Percentiles rank a stretch among this genome's conserved stretches.
Evolutionary conservation across 2,329 filamentous ascomycete species (phyloP).

Genomic region (Metarhizium album): DNA sequence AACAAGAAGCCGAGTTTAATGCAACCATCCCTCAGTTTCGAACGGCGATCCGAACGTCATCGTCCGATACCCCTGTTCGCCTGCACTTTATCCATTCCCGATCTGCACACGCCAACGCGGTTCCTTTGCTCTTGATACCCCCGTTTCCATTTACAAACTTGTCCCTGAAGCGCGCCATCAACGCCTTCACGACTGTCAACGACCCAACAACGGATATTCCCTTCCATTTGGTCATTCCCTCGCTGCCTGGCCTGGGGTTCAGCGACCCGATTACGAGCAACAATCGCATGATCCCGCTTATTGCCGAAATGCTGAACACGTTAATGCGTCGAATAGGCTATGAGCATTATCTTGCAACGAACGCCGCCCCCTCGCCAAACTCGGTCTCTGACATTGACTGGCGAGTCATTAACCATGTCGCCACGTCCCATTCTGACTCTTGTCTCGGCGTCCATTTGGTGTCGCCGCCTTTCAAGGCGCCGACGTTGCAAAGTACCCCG

Average conservation of each 20-base stretch:
- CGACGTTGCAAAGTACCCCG: constrained; percentile 32
- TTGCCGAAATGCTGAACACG: constrained; percentile 43
- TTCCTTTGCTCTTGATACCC: constrained; percentile 55
- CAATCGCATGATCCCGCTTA: constrained; percentile 36
- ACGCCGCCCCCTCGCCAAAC: constrained; percentile 34
- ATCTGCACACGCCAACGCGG: constrained; percentile 40
- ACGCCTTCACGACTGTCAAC: constrained; percentile 42
- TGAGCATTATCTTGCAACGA: constrained; percentile 44
- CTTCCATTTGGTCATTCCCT: constrained; percentile 58
- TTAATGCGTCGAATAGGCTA: constrained; percentile 54
- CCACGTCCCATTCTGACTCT: constrained; percentile 32
- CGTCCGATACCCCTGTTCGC: constrained; percentile 33
- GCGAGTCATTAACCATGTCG: constrained; percentile 36
- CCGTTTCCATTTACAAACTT: constrained; percentile 56
- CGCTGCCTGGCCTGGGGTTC: constrained; percentile 56
- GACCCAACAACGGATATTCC: constrained; percentile 33
- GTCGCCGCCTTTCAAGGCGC: constrained; percentile 42
- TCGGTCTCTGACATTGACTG: constrained; percentile 42
- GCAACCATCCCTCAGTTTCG: constrained; percentile 51
- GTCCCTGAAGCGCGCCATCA: constrained; percentile 44
- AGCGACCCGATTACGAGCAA: constrained; percentile 48
- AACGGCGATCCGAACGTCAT: constrained; percentile 36
- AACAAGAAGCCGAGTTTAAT: constrained; percentile 48
- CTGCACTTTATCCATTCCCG: constrained; percentile 55
- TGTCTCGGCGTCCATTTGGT: constrained; percentile 53